A percentile compares a stretch with the other conserved stretches of the same genome.
phyloP scores from a whole-genome alignment of 768 basidiomycete genomes.

The Tricholoma matsutake region DNA sequence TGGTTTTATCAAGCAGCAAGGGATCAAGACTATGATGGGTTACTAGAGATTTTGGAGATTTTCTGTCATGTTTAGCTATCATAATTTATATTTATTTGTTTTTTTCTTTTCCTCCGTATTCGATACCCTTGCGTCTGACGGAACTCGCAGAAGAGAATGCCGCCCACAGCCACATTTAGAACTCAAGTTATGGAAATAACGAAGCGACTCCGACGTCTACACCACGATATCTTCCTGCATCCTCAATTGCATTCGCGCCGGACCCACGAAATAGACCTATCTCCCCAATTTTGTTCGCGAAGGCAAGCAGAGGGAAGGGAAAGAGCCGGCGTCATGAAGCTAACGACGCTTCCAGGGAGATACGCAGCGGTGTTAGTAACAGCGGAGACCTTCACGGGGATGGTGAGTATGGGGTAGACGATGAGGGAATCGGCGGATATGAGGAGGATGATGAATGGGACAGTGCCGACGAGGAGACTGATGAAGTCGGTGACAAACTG shows the following conservation, averaged over 20 bases:
- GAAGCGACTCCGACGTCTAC: too few species aligned
- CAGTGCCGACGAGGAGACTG: not conserved
- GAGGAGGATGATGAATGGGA: not conserved
- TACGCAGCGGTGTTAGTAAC: not conserved
- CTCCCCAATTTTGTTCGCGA: too few species aligned
- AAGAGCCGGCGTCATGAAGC: not conserved
- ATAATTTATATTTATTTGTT: too few species aligned
- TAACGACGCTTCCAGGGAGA: not conserved
- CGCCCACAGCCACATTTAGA: too few species aligned
- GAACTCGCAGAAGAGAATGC: not conserved
- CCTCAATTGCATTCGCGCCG: too few species aligned
- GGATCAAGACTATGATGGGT: too few species aligned
- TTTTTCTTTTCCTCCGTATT: not conserved
- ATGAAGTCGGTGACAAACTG: not conserved
- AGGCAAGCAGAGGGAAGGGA: slow-evolving; percentile 4
- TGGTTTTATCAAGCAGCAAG: not conserved
- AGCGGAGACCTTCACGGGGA: not conserved
- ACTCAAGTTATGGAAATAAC: too few species aligned
- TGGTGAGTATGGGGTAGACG: not conserved
- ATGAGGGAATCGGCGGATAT: not conserved
- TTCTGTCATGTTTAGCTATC: not conserved
- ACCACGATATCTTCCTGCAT: too few species aligned
- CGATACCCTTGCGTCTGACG: not conserved
- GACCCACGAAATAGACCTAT: too few species aligned
- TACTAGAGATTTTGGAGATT: too few species aligned